Base-by-base conservation (phyloP, 306 rosid species). In the Fagus crenata region DNA sequence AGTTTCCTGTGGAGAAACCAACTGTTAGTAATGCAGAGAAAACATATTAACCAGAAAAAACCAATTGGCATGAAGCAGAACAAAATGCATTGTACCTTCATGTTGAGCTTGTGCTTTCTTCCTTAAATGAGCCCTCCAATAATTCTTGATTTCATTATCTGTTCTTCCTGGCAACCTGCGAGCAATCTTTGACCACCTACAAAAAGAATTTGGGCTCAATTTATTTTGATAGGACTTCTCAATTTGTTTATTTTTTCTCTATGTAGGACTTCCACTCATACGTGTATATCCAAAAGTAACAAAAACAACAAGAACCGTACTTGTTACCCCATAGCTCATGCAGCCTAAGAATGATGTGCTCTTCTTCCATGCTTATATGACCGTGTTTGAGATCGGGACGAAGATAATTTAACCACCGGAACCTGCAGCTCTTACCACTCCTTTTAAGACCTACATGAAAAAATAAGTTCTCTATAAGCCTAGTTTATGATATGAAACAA, bases 371-470 rank as follows among this genome's bases (percentile, higher is more conserved):
- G 40, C 81, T 81, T 5, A 85, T 78, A 40, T 81, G 77, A 6
- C 89, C 93, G 49, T 73, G 95, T 86, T 86, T 91, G 32, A 93
- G 89, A 87, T 87, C 83, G 17, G 93, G 93, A 9, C 84, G 85
- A 76, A 91, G 93, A 83, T 91, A 91, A 89, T 93, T 93, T 73
- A 88, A 53, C 98, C 95, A 91, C 82, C 97, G 77, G 73, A 91
- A 79, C 80, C 98, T 89, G 78, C 98, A 93, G 71, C 98, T 93
- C 81, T 89, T 89, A 40, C 98, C 97, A 84, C 92, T 88, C 80
- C 98, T 89, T 83, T 63, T 81, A 2, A 93, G 85, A 5, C 97
- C 98, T 90, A 61, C 32, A 28, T 17, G 40, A 63, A 33, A 39
- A 14, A 28, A 17, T 35, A 46, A 60, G 14, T n/a, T 68, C 31